Evolutionary conservation across 306 rosid genomes (phyloP).

Genomic region (Quercus agrifolia): DNA sequence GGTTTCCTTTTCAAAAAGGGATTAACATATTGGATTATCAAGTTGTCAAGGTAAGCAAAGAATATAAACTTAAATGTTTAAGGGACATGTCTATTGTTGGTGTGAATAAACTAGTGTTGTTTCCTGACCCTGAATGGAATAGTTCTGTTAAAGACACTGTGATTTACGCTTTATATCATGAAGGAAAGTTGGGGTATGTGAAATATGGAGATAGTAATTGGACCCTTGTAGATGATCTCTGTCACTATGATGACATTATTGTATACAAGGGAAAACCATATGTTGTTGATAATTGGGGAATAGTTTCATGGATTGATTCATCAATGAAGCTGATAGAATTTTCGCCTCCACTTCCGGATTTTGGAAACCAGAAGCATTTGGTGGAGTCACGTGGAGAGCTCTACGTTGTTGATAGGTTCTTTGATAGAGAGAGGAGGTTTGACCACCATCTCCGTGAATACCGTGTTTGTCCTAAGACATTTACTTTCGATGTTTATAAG

Average conservation of each 20-base stretch:
- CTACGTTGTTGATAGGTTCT: constrained; percentile 31
- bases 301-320: constrained; percentile 26
- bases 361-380: constrained; percentile 25
- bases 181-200: not conserved
- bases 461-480: not conserved
- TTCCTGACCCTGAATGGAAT: not conserved
- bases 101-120: constrained; percentile 2
- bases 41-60: constrained; percentile 14
- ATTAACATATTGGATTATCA: constrained; percentile 20
- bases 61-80: not conserved
- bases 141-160: not conserved
- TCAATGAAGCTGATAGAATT: constrained; percentile 25
- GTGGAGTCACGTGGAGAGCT: constrained; percentile 37
- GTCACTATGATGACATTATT: constrained; percentile 26
- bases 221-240: constrained; percentile 6
- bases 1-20: not conserved
- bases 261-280: constrained; percentile 28
- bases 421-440: not conserved
- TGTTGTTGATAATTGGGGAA: constrained; percentile 38
- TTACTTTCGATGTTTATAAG: constrained; percentile 26
- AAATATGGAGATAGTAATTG: constrained; percentile 16
- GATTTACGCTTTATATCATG: not conserved
- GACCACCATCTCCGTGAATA: not conserved
- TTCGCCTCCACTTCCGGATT: constrained; percentile 5
- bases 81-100: no score